phyloP scores from a whole-genome alignment of 345 rosid genomes.

The Populus euphratica region DNA sequence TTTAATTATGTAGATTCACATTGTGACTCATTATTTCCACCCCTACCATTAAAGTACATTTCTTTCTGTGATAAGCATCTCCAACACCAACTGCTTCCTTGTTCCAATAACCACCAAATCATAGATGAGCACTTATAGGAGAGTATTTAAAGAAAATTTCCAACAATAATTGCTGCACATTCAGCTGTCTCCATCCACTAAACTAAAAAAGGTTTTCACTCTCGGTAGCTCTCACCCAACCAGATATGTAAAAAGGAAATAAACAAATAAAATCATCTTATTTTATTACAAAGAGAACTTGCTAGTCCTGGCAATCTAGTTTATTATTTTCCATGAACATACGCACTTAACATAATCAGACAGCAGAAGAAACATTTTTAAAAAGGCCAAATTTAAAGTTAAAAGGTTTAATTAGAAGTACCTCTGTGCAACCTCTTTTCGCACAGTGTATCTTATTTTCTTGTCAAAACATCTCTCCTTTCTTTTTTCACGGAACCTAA shows the following conservation, averaged over 20 bases:
- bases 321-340: background rate
- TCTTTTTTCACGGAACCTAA: conserved; percentile 69
- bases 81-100: background rate
- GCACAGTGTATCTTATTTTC: conserved; percentile 66
- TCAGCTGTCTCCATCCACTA: background rate
- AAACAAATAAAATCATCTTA: too few relatives aligned
- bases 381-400: background rate
- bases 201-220: background rate
- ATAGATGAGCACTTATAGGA: background rate
- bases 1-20: background rate
- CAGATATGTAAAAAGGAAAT: background rate
- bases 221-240: background rate
- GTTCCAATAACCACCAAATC: background rate
- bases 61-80: background rate
- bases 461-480: conserved; percentile 82
- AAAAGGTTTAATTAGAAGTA: conserved; percentile 6
- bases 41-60: background rate
- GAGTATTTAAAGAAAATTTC: background rate
- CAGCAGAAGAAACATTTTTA: background rate
- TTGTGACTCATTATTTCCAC: background rate
- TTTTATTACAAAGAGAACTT: background rate
- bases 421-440: conserved; percentile 81
- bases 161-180: background rate
- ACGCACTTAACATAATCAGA: background rate
- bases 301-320: background rate